A percentile compares a stretch with the other conserved stretches of the same genome.
Conservation (phyloP, 2,329 filamentous ascomycete genomes). For the Fusarium sp. region DNA sequence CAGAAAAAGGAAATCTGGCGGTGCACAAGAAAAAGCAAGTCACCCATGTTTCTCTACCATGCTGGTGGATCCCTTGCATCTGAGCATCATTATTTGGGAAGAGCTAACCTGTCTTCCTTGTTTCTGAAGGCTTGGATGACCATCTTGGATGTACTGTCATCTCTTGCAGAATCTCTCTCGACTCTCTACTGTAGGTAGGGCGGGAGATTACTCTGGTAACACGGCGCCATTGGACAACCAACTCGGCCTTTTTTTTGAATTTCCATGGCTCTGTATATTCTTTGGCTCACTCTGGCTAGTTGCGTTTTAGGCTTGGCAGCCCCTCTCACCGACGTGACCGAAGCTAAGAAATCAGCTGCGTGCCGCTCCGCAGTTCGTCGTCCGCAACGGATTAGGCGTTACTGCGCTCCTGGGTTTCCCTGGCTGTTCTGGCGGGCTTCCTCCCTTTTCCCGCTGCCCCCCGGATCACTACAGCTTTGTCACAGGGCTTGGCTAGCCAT, state of each 20-base stretch:
- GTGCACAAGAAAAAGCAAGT: constrained; percentile 26
- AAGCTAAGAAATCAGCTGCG: constrained; percentile 10
- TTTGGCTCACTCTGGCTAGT: constrained; percentile 1
- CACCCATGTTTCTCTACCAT: constrained; percentile 2
- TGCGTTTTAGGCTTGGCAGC: constrained; percentile 5
- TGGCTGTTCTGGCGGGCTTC: constrained; percentile 7
- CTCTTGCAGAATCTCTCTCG: constrained; percentile 4
- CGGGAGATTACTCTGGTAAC: background rate
- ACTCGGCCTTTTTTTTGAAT: constrained; percentile 5
- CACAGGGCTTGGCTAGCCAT: constrained; percentile 17
- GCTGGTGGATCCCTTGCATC: constrained; percentile 22
- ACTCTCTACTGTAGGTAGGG: background rate
- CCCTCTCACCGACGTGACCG: constrained; percentile 14
- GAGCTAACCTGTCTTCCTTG: background rate
- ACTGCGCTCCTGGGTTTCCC: constrained; percentile 5
- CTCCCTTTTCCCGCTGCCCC: constrained; percentile 15
- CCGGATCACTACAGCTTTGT: constrained; percentile 28
- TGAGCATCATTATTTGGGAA: constrained; percentile 2
- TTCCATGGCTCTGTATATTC: constrained; percentile 3
- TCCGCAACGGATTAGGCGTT: no score
- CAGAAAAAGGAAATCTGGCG: background rate
- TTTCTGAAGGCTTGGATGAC: background rate
- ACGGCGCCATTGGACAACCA: background rate
- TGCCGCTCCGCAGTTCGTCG: constrained; percentile 17
- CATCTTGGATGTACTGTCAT: background rate